Percentiles rank a stretch among this genome's conserved stretches.
These are phyloP conservation scores for Yamadazyma sp. DNA, from an alignment of 1,139 yeast species.

Conservation along the genomic window DNA sequence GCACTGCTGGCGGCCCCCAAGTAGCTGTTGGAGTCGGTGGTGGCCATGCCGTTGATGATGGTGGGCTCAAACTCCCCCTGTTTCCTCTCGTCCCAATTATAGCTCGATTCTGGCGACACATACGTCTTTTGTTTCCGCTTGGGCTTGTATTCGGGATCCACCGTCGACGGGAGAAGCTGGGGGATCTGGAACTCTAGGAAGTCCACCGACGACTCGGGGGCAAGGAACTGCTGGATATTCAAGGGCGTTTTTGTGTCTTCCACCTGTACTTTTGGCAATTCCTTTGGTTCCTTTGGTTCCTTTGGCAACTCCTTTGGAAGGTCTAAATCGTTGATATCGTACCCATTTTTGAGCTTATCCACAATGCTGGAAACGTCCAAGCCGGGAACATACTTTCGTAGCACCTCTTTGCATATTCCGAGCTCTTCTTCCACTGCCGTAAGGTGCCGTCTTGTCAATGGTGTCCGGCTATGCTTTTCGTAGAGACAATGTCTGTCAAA, in stretches of 20 bases:
- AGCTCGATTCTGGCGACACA: constrained; percentile 14
- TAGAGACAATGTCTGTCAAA: constrained; percentile 19
- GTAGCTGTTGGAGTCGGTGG: constrained; percentile 19
- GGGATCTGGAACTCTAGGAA: constrained; percentile 11
- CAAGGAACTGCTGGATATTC: too few species aligned
- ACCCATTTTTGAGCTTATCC: constrained; percentile 16
- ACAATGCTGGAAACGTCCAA: constrained; percentile 12
- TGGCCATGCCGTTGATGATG: constrained; percentile 21
- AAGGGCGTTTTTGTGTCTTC: too few species aligned
- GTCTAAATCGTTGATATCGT: constrained; percentile 12
- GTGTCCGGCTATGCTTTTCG: constrained; percentile 17
- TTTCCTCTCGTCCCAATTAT: constrained; percentile 19
- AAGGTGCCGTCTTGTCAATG: constrained; percentile 20
- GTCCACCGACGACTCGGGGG: neutral
- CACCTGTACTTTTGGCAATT: neutral
- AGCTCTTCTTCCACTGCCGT: constrained; percentile 21
- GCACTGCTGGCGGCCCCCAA: constrained; percentile 22
- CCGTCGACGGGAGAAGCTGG: constrained; percentile 11
- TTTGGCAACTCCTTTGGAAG: neutral
- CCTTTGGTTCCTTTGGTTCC: neutral
- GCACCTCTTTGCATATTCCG: constrained; percentile 10
- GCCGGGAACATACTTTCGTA: constrained; percentile 12
- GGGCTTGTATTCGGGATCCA: constrained; percentile 5
- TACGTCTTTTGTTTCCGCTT: constrained; percentile 6
- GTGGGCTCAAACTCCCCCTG: constrained; percentile 16